Base-by-base conservation (phyloP, 208 protist genomes). In the Leishmania major region DNA sequence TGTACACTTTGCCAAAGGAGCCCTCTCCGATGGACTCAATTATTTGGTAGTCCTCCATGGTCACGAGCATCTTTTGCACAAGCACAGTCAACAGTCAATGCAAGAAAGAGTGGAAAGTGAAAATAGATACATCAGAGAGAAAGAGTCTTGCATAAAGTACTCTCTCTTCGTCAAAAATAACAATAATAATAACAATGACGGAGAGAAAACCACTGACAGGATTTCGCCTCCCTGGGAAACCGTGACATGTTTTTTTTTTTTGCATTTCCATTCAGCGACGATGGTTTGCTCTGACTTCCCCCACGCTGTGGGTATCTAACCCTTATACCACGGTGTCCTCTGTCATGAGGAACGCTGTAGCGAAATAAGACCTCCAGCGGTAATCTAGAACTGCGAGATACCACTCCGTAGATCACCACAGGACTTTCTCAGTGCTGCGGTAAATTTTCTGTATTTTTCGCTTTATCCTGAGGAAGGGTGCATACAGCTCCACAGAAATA, bases 1-100 rank as follows among this genome's bases (percentile, higher is more conserved):
- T 99, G 90, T 98, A 99, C n/a, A 99, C 98, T 82, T 99, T 99
- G 28, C 99, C 99, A 93, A 99, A 99, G 22, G 98, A 99, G 28
- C 99, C 99, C 79, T 99, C 98, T 40, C 99, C 99, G 71, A 99
- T 99, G 35, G 98, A 89, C 62, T 99, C 96, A 15, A 99, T 87
- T 78, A 99, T 90, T 62, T 95, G 90, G 90, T 99, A 99, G 60
- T 95, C 90, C 22, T 99, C 96, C 95, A 99, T 97, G 3, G 45
- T 70, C 31, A 67, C 13, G 53, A 51, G 19, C 28, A 45, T 78
- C 69, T 73, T 73, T 49, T 73, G 69, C 37, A 35, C 31, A 81
- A 53, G 13, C 67, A 72, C 59, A 35, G n/a, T 51, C 31, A 70
- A 59, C 66, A 15, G 45, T 85, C n/a, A 72, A 64, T 72, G 45